Base-by-base conservation (phyloP, 1,284 basidiomycete species). In the Irpex lacteus region DNA sequence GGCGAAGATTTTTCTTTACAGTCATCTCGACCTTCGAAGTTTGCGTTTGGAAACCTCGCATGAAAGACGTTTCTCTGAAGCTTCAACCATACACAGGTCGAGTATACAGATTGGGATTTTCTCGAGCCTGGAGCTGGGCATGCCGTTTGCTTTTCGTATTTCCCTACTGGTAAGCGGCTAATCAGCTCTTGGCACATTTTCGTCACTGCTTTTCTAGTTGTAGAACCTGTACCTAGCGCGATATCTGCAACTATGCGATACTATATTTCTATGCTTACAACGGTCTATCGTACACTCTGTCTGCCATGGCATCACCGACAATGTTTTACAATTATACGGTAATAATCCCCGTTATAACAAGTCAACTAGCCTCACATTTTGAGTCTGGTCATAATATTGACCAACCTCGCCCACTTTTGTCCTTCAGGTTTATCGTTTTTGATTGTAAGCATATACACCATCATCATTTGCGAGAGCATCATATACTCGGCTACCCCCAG, bases 131-230 rank as follows among this genome's bases (percentile, higher is more conserved):
- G 77, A 80, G 76, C 87, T 89, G 88, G 88, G 87, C 87, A 88
- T 89, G 86, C 82, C 85, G 81, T 84, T 81, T 79, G 73, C 82
- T 81, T 74, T 70, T 68, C 60, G 69, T 62, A 60, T 60, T 72
- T 72, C 69, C 72, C 72, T 67, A 84, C 75, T 76, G 84, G 81
- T 71, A 75, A 72, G 79, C 80, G 88, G 86, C 81, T 84, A 90
- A 89, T 89, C 87, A 88, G 88, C 77, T 82, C 77, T 78, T 81
- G 85, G 74, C 76, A 88, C 84, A 89, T 71, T 66, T 70, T 59
- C 64, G 9, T 13, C 4, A 47, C 9, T 47, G n/a, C 44, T 11
- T 47, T 13, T n/a, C 11, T 47, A 47, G 44, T 13, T 47, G 44
- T 47, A 47, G 26, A 26, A 26, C 26, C 3, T 26, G 26, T 26